Percentiles rank a stretch among this genome's conserved stretches.
Evolutionary conservation across 257 asterid genomes (phyloP).

Genomic region (Lycium barbarum): DNA sequence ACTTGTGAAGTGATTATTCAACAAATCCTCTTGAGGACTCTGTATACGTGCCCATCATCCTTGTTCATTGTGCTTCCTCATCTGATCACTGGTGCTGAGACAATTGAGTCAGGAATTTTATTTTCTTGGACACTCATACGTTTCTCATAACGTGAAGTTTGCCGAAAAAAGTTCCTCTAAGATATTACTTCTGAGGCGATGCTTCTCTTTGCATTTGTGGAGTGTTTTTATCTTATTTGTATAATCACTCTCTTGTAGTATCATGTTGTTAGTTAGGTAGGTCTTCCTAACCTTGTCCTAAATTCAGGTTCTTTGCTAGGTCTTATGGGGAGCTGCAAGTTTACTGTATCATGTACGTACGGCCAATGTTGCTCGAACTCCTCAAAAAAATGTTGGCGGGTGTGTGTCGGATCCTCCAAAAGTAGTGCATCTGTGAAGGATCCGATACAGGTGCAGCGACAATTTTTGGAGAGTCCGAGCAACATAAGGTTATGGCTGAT

Average conservation of each 20-base stretch:
- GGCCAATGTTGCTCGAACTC: no score
- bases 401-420: no score
- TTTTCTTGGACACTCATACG: background rate
- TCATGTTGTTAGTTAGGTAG: background rate
- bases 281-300: background rate
- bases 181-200: background rate
- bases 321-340: no score
- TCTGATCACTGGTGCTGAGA: background rate
- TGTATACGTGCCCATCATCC: background rate
- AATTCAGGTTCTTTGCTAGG: no score
- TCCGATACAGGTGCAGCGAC: no score
- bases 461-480: no score
- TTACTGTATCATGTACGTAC: no score
- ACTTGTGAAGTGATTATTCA: conserved; percentile 56
- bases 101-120: background rate
- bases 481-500: no score
- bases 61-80: background rate
- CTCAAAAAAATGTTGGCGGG: no score
- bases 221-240: background rate
- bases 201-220: background rate
- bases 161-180: background rate
- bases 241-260: background rate
- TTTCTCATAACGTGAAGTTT: background rate
- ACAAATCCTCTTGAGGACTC: background rate
- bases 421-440: no score